Conservation (phyloP, 352 stramenopile genomes). For the Aphanomyces stellatus region DNA sequence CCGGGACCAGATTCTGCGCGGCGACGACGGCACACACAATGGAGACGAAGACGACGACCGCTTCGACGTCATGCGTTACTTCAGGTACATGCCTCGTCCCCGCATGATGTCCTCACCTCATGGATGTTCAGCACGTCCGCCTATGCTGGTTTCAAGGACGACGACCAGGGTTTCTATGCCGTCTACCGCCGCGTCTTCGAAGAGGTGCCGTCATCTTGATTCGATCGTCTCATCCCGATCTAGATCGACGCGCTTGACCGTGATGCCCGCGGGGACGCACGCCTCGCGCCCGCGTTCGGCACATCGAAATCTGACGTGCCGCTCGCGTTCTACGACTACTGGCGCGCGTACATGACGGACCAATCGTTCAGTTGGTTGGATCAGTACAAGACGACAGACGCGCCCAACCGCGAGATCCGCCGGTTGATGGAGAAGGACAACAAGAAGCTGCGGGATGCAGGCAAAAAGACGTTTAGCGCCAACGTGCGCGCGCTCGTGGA, state of each 20-base stretch:
- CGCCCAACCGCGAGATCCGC: conserved; percentile 59
- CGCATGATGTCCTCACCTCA: background rate
- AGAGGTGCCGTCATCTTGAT: conserved; percentile 29
- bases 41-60: conserved; percentile 29
- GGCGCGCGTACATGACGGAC: conserved; percentile 62
- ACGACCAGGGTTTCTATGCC: conserved; percentile 66
- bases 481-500: conserved; percentile 77
- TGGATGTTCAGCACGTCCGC: conserved; percentile 32
- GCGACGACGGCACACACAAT: conserved; percentile 34
- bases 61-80: conserved; percentile 73
- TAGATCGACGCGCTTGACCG: conserved; percentile 67
- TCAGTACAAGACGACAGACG: conserved; percentile 76
- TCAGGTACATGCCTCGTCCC: conserved; percentile 32
- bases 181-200: conserved; percentile 66
- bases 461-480: conserved; percentile 63
- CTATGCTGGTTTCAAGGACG: conserved; percentile 68
- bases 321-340: conserved; percentile 69
- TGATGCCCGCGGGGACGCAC: conserved; percentile 15
- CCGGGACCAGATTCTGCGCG: conserved; percentile 76
- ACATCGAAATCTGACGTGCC: conserved; percentile 22
- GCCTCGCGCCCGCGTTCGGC: conserved; percentile 41
- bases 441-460: conserved; percentile 73
- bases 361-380: conserved; percentile 72
- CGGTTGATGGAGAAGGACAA: conserved; percentile 86
- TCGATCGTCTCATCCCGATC: background rate